Evolutionary conservation across 1,139 yeast genomes (phyloP).

Genomic region (Saccharomyces hybrid): DNA sequence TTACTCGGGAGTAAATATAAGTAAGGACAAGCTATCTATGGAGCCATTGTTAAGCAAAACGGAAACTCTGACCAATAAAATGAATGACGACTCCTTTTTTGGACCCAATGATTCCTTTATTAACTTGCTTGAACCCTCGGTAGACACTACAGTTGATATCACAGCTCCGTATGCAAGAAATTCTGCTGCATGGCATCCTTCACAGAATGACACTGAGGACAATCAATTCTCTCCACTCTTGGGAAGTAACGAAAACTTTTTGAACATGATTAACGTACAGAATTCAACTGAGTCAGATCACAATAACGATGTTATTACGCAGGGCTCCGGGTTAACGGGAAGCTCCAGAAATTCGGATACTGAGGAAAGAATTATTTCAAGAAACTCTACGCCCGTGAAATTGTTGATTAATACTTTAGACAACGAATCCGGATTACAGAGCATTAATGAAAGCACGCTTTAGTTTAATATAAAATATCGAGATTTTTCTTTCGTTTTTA

Average conservation of each 20-base stretch:
- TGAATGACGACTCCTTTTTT: conserved; percentile 18
- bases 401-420: not conserved
- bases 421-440: not conserved
- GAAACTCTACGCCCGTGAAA: not conserved
- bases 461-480: no score
- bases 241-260: not conserved
- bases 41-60: conserved; percentile 20
- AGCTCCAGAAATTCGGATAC: conserved; percentile 2
- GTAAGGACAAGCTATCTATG: conserved; percentile 10
- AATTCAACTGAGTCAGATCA: not conserved
- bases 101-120: conserved; percentile 19
- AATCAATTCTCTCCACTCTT: conserved; percentile 13
- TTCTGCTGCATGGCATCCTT: conserved; percentile 26
- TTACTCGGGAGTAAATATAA: conserved; percentile 8
- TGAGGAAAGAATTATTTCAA: conserved; percentile 2
- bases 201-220: conserved; percentile 13
- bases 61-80: conserved; percentile 12
- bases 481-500: no score
- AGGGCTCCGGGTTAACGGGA: not conserved
- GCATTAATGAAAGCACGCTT: not conserved
- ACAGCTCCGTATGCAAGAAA: conserved; percentile 26
- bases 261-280: not conserved
- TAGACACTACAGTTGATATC: conserved; percentile 26
- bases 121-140: conserved; percentile 14
- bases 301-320: not conserved